Percentiles rank a stretch among this genome's conserved stretches.
Conservation (phyloP, 805 yeast genomes). For the Spathaspora boniae region DNA sequence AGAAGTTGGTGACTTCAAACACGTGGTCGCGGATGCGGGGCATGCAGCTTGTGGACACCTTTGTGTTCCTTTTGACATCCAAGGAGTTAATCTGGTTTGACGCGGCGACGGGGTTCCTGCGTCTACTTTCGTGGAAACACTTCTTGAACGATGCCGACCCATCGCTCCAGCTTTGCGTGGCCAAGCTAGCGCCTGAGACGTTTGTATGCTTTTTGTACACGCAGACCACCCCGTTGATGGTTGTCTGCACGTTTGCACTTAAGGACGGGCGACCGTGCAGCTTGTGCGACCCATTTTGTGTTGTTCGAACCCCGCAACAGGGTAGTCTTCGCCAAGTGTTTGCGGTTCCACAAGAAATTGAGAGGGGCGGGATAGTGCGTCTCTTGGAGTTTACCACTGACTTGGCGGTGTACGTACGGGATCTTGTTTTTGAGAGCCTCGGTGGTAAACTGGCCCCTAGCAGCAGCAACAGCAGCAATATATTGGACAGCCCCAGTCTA, state of each 20-base stretch:
- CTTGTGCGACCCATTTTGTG: slow-evolving; percentile 28
- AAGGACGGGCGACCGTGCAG: slow-evolving; percentile 24
- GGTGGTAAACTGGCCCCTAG: too few species aligned
- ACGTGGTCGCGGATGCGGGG: slow-evolving; percentile 55
- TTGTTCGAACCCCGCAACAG: slow-evolving; percentile 9
- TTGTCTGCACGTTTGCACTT: slow-evolving; percentile 30
- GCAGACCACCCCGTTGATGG: slow-evolving; percentile 24
- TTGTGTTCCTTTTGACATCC: slow-evolving; percentile 58
- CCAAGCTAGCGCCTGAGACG: slow-evolving; percentile 16
- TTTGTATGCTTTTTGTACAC: slow-evolving; percentile 27
- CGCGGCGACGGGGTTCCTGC: slow-evolving; percentile 30
- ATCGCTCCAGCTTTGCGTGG: slow-evolving; percentile 41
- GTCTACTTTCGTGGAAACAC: slow-evolving; percentile 74
- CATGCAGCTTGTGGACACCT: slow-evolving; percentile 21
- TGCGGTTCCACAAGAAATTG: slow-evolving; percentile 8
- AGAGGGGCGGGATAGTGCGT: not conserved
- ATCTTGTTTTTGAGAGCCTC: too few species aligned
- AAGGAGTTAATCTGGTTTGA: slow-evolving; percentile 58
- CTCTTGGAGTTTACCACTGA: slow-evolving; percentile 4
- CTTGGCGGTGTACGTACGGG: slow-evolving; percentile 3
- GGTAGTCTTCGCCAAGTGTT: slow-evolving; percentile 15
- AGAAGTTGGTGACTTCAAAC: slow-evolving; percentile 42
- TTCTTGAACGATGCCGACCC: slow-evolving; percentile 53
- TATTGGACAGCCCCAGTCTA: too few species aligned
- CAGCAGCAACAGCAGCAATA: too few species aligned